Percentiles rank a stretch among this genome's conserved stretches.
Conservation (phyloP, 768 basidiomycete species). For the Cyclocybe cylindracea region DNA sequence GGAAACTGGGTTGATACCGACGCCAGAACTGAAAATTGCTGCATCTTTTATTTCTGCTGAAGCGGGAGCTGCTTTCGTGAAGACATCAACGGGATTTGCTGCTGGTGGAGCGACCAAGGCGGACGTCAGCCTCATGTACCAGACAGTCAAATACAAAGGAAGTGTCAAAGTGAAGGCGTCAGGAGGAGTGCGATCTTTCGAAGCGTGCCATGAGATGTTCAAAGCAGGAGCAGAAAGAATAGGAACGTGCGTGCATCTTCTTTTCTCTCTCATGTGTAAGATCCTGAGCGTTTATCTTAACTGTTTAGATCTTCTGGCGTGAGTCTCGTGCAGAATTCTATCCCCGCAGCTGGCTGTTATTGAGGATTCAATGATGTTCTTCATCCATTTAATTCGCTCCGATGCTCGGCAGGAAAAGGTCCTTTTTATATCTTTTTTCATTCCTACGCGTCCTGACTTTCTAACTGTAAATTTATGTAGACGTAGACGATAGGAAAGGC, state of each 20-base stretch:
- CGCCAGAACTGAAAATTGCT: conserved; percentile 43
- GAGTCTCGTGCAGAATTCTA: conserved; percentile 10
- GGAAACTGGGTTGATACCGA: conserved; percentile 48
- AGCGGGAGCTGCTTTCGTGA: conserved; percentile 54
- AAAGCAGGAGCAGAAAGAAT: conserved; percentile 51
- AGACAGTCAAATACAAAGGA: conserved; percentile 31
- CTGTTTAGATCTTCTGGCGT: conserved; percentile 17
- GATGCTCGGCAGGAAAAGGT: no score
- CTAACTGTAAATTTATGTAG: no score
- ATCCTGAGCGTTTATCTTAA: not conserved
- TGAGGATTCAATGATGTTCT: conserved; percentile 3
- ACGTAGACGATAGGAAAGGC: no score
- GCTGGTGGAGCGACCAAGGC: conserved; percentile 46
- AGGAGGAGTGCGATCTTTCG: conserved; percentile 49
- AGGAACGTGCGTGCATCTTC: conserved; percentile 44
- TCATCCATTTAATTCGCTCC: not conserved
- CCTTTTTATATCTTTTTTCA: no score
- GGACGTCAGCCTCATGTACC: conserved; percentile 47
- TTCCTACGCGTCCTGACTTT: no score
- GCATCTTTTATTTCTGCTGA: conserved; percentile 48
- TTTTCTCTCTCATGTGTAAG: not conserved
- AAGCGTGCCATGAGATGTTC: conserved; percentile 48
- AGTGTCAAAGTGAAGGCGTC: conserved; percentile 51
- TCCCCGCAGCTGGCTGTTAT: not conserved
- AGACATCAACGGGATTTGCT: conserved; percentile 54